These are phyloP conservation scores for Arachis hypogaea DNA, from an alignment of 306 rosid genomes.

Conservation along the genomic window DNA sequence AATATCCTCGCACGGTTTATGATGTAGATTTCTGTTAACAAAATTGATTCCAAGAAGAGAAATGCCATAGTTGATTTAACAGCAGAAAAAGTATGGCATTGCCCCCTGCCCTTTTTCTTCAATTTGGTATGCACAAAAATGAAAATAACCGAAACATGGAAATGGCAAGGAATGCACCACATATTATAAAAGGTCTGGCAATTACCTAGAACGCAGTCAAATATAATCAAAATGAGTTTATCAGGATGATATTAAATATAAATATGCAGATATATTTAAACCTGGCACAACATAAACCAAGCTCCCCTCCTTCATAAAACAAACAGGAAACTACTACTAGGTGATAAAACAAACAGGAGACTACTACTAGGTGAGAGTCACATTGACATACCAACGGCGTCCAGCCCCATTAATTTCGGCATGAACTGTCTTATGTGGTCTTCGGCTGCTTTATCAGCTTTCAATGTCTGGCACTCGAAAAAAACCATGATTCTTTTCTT, in stretches of 20 bases:
- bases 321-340: background rate
- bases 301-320: conserved; percentile 14
- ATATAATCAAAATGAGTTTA: background rate
- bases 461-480: conserved; percentile 77
- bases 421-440: conserved; percentile 83
- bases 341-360: background rate
- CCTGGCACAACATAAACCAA: conserved; percentile 5
- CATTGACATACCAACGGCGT: conserved; percentile 86
- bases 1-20: background rate
- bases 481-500: conserved; percentile 61
- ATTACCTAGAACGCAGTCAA: background rate
- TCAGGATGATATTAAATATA: background rate
- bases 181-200: conserved; percentile 1
- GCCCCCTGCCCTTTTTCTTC: conserved; percentile 1
- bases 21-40: conserved; percentile 2
- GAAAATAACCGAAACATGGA: background rate
- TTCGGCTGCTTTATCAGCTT: conserved; percentile 88
- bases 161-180: conserved; percentile 24
- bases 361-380: background rate
- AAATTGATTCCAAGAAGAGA: background rate
- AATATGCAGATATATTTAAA: background rate
- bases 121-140: conserved; percentile 8
- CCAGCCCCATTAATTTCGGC: conserved; percentile 87
- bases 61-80: conserved; percentile 1
- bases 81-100: conserved; percentile 18